Evolutionary conservation across 441 rosid genomes (phyloP).

Genomic region (Lepidium campestre): DNA sequence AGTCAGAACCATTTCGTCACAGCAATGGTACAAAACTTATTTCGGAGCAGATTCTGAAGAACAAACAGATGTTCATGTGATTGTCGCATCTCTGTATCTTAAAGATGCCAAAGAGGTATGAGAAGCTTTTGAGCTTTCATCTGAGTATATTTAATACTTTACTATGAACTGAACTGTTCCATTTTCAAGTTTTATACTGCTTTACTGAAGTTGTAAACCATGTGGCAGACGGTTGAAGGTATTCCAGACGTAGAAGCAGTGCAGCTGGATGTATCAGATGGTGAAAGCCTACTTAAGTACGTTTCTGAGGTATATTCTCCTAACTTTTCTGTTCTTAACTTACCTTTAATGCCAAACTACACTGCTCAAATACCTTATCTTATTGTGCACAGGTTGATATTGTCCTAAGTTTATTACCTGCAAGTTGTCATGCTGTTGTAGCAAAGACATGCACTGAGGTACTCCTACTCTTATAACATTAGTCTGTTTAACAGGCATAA

Average conservation of each 20-base stretch:
- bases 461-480: conserved; percentile 13
- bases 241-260: conserved; percentile 69
- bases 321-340: neutral
- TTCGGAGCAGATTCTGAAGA: conserved; percentile 40
- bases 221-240: conserved; percentile 65
- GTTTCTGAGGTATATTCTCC: conserved; percentile 61
- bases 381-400: conserved; percentile 62
- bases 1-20: conserved; percentile 39
- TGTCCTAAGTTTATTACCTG: conserved; percentile 80
- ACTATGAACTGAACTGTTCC: neutral
- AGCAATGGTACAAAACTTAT: conserved; percentile 40
- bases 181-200: conserved; percentile 1
- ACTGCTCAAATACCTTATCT: neutral
- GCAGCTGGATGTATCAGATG: conserved; percentile 72
- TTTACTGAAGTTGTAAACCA: neutral
- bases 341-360: neutral
- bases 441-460: conserved; percentile 87
- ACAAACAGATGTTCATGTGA: conserved; percentile 50
- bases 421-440: conserved; percentile 59
- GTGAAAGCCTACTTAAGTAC: conserved; percentile 53
- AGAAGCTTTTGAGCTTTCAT: neutral
- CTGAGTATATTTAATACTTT: neutral
- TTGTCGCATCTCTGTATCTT: conserved; percentile 80
- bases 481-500: neutral
- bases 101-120: conserved; percentile 94